Evolutionary conservation across 2,329 filamentous ascomycete species (phyloP).

Genomic region (Penicillium griseofulvum): DNA sequence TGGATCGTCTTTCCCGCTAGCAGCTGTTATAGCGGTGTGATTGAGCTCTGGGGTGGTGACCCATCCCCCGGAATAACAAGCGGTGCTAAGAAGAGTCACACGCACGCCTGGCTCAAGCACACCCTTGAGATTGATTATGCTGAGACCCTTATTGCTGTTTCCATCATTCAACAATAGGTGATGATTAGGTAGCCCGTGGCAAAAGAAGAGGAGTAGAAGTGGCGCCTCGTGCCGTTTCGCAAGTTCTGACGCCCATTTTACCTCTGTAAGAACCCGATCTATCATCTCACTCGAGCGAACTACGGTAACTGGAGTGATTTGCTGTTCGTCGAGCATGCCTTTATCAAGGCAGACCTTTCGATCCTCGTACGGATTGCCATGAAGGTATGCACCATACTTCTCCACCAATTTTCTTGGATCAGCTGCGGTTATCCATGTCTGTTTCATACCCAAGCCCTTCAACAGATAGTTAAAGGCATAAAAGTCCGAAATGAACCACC

Average conservation of each 20-base stretch:
- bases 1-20: too few species aligned
- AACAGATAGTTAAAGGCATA: slow-evolving; percentile 5
- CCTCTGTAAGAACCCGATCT: not conserved
- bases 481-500: slow-evolving; percentile 9
- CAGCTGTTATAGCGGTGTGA: too few species aligned
- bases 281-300: not conserved
- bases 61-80: too few species aligned
- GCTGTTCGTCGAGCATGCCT: not conserved
- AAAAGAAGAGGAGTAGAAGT: not conserved
- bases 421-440: slow-evolving; percentile 6
- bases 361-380: not conserved
- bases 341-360: not conserved
- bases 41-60: too few species aligned
- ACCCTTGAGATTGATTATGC: too few species aligned
- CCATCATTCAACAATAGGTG: too few species aligned
- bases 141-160: too few species aligned
- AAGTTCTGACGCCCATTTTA: not conserved
- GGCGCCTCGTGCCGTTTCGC: not conserved
- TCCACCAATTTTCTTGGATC: not conserved
- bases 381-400: not conserved
- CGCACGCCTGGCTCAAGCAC: too few species aligned
- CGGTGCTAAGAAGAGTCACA: too few species aligned
- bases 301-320: not conserved
- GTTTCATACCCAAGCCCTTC: not conserved
- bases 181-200: too few species aligned